Conservation (phyloP, 108 stramenopile species). For the Stephanodiscus triporus region DNA sequence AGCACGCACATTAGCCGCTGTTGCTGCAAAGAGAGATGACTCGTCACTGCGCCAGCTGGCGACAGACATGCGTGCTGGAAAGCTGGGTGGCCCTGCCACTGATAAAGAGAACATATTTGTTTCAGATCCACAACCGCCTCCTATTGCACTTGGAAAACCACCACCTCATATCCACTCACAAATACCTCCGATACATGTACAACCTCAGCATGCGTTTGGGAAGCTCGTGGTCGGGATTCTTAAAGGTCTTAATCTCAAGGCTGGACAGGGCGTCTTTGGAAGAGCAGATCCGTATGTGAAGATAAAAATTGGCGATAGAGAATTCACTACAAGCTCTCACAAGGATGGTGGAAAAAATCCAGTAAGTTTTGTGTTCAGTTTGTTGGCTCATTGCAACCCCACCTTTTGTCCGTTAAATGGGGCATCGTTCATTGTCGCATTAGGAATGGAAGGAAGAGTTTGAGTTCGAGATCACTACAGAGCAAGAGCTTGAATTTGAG, state of each 20-base stretch:
- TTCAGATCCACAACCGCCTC: background rate
- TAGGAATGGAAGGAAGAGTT: conserved; percentile 79
- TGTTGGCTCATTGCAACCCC: background rate
- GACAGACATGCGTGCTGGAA: background rate
- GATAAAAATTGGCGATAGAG: conserved; percentile 59
- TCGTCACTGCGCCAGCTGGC: background rate
- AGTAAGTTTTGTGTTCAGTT: conserved; percentile 26
- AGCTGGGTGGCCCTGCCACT: background rate
- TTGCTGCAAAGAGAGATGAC: background rate
- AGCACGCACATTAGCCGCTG: background rate
- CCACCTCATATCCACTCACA: conserved; percentile 51
- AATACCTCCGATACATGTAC: conserved; percentile 41
- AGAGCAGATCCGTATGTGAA: conserved; percentile 82
- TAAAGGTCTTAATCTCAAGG: conserved; percentile 75
- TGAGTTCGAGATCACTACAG: conserved; percentile 81
- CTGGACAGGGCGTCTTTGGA: conserved; percentile 82
- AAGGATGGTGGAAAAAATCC: conserved; percentile 80
- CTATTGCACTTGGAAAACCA: conserved; percentile 36
- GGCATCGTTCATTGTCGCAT: background rate
- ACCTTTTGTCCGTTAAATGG: background rate
- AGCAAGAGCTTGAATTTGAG: conserved; percentile 73
- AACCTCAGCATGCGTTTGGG: conserved; percentile 55
- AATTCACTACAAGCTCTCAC: conserved; percentile 57
- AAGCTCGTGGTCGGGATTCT: conserved; percentile 64
- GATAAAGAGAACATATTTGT: too few species aligned